These are phyloP conservation scores for Aphelidium insulamus DNA, from an alignment of 371 early-diverging fungal species.

Conservation along the genomic window DNA sequence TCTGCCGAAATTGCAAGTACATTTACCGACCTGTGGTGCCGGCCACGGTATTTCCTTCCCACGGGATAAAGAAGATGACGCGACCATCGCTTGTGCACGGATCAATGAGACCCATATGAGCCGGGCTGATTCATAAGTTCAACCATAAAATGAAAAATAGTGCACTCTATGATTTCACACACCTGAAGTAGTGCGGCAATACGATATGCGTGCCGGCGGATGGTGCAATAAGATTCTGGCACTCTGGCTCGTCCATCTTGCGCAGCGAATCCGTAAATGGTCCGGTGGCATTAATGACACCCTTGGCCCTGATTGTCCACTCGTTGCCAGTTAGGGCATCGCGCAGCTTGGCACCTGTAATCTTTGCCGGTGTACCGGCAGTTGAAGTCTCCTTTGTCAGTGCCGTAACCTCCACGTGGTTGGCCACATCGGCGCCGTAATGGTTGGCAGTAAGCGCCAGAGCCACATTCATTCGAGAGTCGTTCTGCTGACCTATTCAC, in stretches of 20 bases:
- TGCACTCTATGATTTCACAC: background rate
- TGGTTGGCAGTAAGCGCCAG: constrained; percentile 81
- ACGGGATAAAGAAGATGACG: constrained; percentile 97
- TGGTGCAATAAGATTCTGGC: constrained; percentile 73
- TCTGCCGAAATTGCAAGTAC: background rate
- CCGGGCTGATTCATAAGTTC: too few species aligned
- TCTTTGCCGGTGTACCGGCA: constrained; percentile 12
- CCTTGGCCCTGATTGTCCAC: constrained; percentile 73
- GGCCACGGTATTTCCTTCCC: constrained; percentile 93
- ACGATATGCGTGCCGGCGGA: constrained; percentile 93
- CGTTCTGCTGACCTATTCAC: constrained; percentile 73
- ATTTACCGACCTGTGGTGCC: constrained; percentile 72
- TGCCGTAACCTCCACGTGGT: constrained; percentile 77
- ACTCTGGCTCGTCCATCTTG: constrained; percentile 56
- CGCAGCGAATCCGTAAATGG: constrained; percentile 63
- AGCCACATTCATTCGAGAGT: constrained; percentile 93
- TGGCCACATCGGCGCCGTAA: constrained; percentile 84
- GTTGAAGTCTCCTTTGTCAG: constrained; percentile 50
- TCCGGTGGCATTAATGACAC: constrained; percentile 89
- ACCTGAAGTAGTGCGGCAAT: constrained; percentile 76
- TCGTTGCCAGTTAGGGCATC: constrained; percentile 78
- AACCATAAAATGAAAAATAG: too few species aligned
- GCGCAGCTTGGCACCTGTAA: constrained; percentile 58
- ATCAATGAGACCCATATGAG: constrained; percentile 92
- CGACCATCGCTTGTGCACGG: constrained; percentile 94